Evolutionary conservation across 805 yeast species (phyloP).

Genomic region (Pichia thaimueangensis): DNA sequence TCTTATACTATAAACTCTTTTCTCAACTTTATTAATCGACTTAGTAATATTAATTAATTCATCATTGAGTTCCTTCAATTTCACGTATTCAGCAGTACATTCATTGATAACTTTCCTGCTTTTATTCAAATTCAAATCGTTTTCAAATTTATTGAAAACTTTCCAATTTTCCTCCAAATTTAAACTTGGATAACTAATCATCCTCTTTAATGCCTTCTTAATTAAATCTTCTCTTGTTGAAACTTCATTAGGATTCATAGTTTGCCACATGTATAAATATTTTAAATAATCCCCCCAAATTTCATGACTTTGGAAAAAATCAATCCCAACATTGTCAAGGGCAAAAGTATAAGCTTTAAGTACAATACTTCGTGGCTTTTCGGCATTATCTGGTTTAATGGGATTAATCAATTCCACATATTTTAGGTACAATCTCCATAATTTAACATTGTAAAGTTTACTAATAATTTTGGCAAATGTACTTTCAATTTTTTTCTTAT

Average conservation of each 20-base stretch:
- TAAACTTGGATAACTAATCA: slow-evolving; percentile 68
- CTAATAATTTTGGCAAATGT: slow-evolving; percentile 61
- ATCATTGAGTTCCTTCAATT: slow-evolving; percentile 67
- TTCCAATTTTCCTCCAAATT: slow-evolving; percentile 76
- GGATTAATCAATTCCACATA: slow-evolving; percentile 69
- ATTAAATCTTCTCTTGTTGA: slow-evolving; percentile 74
- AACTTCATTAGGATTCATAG: slow-evolving; percentile 75
- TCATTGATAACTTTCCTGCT: slow-evolving; percentile 84
- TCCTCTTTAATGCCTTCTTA: slow-evolving; percentile 63
- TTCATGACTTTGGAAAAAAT: slow-evolving; percentile 53
- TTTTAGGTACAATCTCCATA: slow-evolving; percentile 73
- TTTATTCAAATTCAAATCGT: slow-evolving; percentile 56
- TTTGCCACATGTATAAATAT: slow-evolving; percentile 72
- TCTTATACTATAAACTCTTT: slow-evolving; percentile 20
- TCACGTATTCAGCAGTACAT: slow-evolving; percentile 78
- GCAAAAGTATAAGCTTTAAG: slow-evolving; percentile 83
- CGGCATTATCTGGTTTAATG: slow-evolving; percentile 57
- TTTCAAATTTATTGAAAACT: slow-evolving; percentile 78
- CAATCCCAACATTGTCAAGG: slow-evolving; percentile 69
- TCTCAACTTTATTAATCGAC: slow-evolving; percentile 14
- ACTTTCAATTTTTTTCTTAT: slow-evolving; percentile 56
- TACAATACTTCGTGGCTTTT: slow-evolving; percentile 65
- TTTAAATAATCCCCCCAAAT: slow-evolving; percentile 82
- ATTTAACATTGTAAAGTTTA: slow-evolving; percentile 52
- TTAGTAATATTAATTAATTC: slow-evolving; percentile 59